Evolutionary conservation across 1,139 yeast genomes (phyloP).

Genomic region (Candida labiduridarum): DNA sequence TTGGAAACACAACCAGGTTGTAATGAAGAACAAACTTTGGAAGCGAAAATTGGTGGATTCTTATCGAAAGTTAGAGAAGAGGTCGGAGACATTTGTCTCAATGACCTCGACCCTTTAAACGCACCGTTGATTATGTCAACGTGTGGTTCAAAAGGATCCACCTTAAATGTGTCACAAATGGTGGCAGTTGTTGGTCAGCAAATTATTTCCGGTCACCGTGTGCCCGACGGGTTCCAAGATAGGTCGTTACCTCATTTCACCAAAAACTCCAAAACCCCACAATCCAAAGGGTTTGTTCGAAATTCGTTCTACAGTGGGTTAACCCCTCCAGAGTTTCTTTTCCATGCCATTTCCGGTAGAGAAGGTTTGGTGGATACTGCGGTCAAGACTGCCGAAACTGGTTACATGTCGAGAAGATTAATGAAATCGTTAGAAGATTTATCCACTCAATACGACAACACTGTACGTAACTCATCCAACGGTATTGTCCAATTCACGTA

Average conservation of each 20-base stretch:
- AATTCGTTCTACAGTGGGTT: conserved; percentile 94
- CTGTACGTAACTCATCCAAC: conserved; percentile 92
- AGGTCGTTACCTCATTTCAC: conserved; percentile 97
- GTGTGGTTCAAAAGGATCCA: conserved; percentile 98
- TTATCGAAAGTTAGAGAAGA: conserved; percentile 97
- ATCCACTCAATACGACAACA: conserved; percentile 89
- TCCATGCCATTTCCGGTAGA: conserved; percentile 99
- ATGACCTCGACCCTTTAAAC: conserved; percentile 84
- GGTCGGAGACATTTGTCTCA: conserved; percentile 97
- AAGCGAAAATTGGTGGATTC: conserved; percentile 95
- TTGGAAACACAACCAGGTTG: conserved; percentile 99
- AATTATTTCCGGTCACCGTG: conserved; percentile 97
- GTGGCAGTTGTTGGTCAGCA: conserved; percentile 99
- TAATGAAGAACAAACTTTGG: conserved; percentile 96
- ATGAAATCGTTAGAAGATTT: conserved; percentile 98
- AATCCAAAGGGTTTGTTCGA: conserved; percentile 95
- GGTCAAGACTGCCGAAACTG: conserved; percentile 98
- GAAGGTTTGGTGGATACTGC: conserved; percentile 99
- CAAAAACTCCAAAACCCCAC: conserved; percentile 95
- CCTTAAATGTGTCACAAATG: conserved; percentile 98
- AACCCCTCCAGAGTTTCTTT: conserved; percentile 94
- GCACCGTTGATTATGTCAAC: conserved; percentile 99
- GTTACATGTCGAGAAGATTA: conserved; percentile 97
- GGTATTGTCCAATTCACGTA: conserved; percentile 97
- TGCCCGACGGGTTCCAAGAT: conserved; percentile 99